These are phyloP conservation scores for Jimgerdemannia lactiflua DNA, from an alignment of 192 early-diverging fungal genomes.

Conservation along the genomic window DNA sequence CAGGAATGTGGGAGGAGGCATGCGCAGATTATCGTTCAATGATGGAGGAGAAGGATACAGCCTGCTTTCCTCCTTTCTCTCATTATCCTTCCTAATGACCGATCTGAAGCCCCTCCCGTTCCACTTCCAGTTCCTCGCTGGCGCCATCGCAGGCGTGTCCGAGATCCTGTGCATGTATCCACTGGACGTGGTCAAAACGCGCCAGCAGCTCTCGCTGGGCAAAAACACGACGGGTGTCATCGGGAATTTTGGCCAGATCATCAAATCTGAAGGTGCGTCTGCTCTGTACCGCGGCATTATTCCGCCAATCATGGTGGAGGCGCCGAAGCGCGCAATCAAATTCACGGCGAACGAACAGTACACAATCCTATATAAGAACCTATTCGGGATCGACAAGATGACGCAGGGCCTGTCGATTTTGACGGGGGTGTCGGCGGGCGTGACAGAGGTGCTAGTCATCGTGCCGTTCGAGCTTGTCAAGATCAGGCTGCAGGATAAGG, in stretches of 20 bases:
- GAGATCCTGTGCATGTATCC: conserved; percentile 97
- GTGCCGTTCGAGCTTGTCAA: conserved; percentile 94
- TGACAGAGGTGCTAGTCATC: conserved; percentile 90
- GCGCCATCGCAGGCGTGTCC: conserved; percentile 80
- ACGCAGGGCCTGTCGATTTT: conserved; percentile 74
- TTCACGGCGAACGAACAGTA: conserved; percentile 95
- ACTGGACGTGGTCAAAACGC: conserved; percentile 93
- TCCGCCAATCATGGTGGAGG: conserved; percentile 94
- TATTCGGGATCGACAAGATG: conserved; percentile 73
- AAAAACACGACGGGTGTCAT: conserved; percentile 22
- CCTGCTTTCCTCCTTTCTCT: too few relatives aligned
- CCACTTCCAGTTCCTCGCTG: conserved; percentile 74
- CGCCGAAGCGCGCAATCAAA: conserved; percentile 97
- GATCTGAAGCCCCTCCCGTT: conserved; percentile 57
- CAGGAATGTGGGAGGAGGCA: too few relatives aligned
- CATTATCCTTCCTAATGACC: too few relatives aligned
- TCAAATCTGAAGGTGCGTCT: conserved; percentile 23
- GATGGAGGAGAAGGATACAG: too few relatives aligned
- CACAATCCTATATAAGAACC: conserved; percentile 58
- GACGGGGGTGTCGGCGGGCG: conserved; percentile 88
- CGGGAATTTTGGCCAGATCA: conserved; percentile 18
- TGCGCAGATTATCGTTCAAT: too few relatives aligned
- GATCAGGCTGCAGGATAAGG: conserved; percentile 86
- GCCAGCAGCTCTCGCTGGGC: conserved; percentile 73
- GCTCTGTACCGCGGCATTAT: conserved; percentile 90